phyloP scores from a whole-genome alignment of 208 protist species.

The Zelonia costaricensis region DNA sequence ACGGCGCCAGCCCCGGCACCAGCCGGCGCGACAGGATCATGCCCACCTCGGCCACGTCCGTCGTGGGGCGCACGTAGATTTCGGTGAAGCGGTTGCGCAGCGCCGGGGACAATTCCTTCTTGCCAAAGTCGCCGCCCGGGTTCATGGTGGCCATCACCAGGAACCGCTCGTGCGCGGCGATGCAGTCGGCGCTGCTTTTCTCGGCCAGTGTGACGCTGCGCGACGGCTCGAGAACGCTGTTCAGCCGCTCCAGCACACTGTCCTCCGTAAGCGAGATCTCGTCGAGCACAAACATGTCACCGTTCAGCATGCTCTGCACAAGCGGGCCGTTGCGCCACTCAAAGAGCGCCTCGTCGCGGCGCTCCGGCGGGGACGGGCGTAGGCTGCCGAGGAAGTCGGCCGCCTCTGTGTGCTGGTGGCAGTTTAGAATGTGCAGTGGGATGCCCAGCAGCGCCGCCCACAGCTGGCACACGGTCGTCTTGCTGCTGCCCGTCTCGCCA shows the following conservation, averaged over 20 bases:
- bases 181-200: conserved; percentile 93
- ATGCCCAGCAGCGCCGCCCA: conserved; percentile 84
- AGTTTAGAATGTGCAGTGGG: conserved; percentile 98
- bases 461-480: conserved; percentile 98
- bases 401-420: conserved; percentile 99
- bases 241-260: conserved; percentile 99
- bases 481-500: conserved; percentile 99
- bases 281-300: conserved; percentile 98
- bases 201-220: conserved; percentile 97
- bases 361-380: conserved; percentile 79
- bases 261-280: conserved; percentile 99
- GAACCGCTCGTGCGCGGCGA: conserved; percentile 92
- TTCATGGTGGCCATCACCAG: conserved; percentile 99
- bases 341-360: conserved; percentile 93
- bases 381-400: conserved; percentile 98
- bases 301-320: conserved; percentile 98
- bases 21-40: conserved; percentile 92
- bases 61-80: conserved; percentile 97
- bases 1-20: conserved; percentile 34
- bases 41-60: conserved; percentile 90
- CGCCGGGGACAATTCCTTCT: conserved; percentile 99
- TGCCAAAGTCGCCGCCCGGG: conserved; percentile 99
- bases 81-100: conserved; percentile 99
- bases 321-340: conserved; percentile 99
- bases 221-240: conserved; percentile 99